Conservation (phyloP, 345 rosid species). For the Ceriops tagal region DNA sequence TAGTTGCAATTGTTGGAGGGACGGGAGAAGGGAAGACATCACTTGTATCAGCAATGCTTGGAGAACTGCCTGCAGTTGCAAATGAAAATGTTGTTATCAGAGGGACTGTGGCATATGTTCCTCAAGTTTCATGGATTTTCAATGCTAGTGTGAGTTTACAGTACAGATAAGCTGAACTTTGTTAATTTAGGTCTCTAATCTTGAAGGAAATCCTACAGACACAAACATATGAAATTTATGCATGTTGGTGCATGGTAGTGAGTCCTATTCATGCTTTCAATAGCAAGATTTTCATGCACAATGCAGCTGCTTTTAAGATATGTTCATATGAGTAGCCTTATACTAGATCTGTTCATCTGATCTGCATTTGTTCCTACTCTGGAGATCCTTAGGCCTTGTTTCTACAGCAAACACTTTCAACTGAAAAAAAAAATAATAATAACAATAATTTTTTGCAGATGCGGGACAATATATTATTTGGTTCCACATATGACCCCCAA, state of each 20-base stretch:
- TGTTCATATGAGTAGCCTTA: too few relatives aligned
- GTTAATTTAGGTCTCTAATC: neutral
- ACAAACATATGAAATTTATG: too few relatives aligned
- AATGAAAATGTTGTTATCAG: slow-evolving; percentile 57
- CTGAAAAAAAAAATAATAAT: neutral
- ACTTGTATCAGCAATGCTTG: slow-evolving; percentile 92
- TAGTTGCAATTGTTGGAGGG: slow-evolving; percentile 95
- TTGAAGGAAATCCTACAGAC: too few relatives aligned
- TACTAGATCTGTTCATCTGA: neutral
- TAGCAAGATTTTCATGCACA: too few relatives aligned
- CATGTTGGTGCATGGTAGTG: too few relatives aligned
- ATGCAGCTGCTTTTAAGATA: too few relatives aligned
- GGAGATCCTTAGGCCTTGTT: neutral
- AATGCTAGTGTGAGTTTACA: slow-evolving; percentile 80
- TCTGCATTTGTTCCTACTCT: neutral
- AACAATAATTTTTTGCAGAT: slow-evolving; percentile 42
- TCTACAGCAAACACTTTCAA: neutral
- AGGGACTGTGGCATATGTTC: slow-evolving; percentile 92
- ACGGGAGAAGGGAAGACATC: slow-evolving; percentile 99
- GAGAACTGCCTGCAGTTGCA: slow-evolving; percentile 80
- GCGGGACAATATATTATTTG: slow-evolving; percentile 90
- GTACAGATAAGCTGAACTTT: neutral
- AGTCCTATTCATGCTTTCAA: too few relatives aligned
- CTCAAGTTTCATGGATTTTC: slow-evolving; percentile 99
- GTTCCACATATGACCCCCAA: slow-evolving; percentile 61